Base-by-base conservation (phyloP, 1,284 basidiomycete genomes). In the Microbotryum scabiosae region DNA sequence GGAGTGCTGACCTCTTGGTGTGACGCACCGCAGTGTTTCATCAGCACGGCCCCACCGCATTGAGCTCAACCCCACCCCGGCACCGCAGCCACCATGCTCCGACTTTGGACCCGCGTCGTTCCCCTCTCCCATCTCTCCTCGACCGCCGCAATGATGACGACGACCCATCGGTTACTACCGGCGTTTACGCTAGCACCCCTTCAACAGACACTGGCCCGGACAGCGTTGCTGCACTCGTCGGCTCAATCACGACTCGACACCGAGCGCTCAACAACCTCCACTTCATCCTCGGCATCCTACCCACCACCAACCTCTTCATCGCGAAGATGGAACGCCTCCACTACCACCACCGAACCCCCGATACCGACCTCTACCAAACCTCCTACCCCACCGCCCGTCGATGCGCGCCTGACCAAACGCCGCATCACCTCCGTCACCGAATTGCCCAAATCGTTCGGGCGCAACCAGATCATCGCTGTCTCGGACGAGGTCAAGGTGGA, bases 401-500 rank as follows among this genome's bases (percentile, higher is more conserved):
- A 57, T 7, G 63, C 60, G 0, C 54, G 61, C 16, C 7, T 63
- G 1, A 36, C 56, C 20, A 49, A 18, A 25, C 41, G 56, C 14
- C 28, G 45, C 14, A 68, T 69, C 32, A 69, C 67, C 2, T 51
- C 49, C 23, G 58, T 67, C 43, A 44, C 44, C 20, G 59, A 69
- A n/a, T 46, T 69, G 18, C 67, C 67, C 3, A 26, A 49, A 10
- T 55, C 50, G 41, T 69, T 69, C 36, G 67, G 67, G 1, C 32
- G 56, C 45, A 69, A 69, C 51, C 67, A 69, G 58, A 63, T 69
- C 32, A 64, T 69, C 48, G 44, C 56, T 26, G 60, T 69, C 0
- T 56, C 65, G 2, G 48, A 57, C n/a, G 83, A 84, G 36, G 88
- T 86, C 4, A 81, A 87, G 20, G 82, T 83, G 5, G 78, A 90